Evolutionary conservation across 2,329 filamentous ascomycete genomes (phyloP).

Genomic region (Hirsutella minnesotensis): DNA sequence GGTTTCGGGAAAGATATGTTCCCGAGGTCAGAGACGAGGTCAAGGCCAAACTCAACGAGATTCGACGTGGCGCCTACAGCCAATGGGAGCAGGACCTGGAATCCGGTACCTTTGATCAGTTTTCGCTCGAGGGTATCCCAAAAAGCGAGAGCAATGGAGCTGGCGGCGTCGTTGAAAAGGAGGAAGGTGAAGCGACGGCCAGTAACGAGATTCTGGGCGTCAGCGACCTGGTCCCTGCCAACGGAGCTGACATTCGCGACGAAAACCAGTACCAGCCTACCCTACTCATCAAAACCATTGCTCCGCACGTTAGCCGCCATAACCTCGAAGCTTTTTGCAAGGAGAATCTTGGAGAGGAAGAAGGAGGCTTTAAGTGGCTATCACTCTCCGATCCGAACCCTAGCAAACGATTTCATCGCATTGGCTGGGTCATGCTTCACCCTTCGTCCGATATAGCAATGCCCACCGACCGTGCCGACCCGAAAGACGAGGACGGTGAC

Average conservation of each 20-base stretch:
- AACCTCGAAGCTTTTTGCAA: slow-evolving; percentile 93
- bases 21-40: slow-evolving; percentile 69
- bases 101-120: slow-evolving; percentile 80
- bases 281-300: slow-evolving; percentile 93
- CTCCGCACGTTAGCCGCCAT: slow-evolving; percentile 84
- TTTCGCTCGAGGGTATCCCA: slow-evolving; percentile 85
- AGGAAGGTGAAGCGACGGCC: slow-evolving; percentile 87
- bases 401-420: slow-evolving; percentile 90
- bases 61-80: slow-evolving; percentile 64
- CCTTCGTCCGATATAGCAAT: slow-evolving; percentile 56
- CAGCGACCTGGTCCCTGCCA: slow-evolving; percentile 74
- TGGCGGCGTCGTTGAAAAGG: slow-evolving; percentile 79
- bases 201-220: slow-evolving; percentile 89
- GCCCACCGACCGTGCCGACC: slow-evolving; percentile 59
- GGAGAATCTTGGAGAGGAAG: slow-evolving; percentile 80
- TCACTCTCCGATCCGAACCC: slow-evolving; percentile 95
- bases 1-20: slow-evolving; percentile 94
- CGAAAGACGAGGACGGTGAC: slow-evolving; percentile 56
- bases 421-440: slow-evolving; percentile 96
- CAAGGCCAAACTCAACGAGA: slow-evolving; percentile 64
- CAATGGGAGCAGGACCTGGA: slow-evolving; percentile 88
- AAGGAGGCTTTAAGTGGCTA: slow-evolving; percentile 90
- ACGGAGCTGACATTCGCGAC: slow-evolving; percentile 77
- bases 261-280: slow-evolving; percentile 83
- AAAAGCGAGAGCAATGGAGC: slow-evolving; percentile 85